Evolutionary conservation across 208 protist species (phyloP).

Genomic region (Leishmania amazonensis): DNA sequence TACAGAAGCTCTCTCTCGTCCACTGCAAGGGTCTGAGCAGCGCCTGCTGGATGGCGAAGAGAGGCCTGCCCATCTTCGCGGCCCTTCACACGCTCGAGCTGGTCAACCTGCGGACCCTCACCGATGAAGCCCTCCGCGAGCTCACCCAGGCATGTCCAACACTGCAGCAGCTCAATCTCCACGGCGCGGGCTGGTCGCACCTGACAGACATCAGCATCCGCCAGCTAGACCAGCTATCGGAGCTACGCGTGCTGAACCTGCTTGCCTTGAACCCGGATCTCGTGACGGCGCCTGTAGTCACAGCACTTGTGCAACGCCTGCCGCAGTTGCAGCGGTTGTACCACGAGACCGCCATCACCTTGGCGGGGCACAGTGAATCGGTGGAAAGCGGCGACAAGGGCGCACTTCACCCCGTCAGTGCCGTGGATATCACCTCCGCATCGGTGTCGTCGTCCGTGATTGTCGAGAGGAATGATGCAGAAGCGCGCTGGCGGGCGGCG

Average conservation of each 20-base stretch:
- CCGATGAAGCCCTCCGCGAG: conserved; percentile 3
- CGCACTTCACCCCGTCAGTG: not conserved
- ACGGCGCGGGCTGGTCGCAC: conserved; percentile 11
- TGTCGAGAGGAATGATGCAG: conserved; percentile 10
- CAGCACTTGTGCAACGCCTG: conserved; percentile 2
- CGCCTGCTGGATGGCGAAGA: conserved; percentile 11
- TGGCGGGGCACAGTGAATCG: not conserved
- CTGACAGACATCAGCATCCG: conserved; percentile 15
- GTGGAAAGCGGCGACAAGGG: not conserved
- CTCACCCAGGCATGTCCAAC: conserved; percentile 2
- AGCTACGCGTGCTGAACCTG: conserved; percentile 10
- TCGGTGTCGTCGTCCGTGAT: conserved; percentile 1
- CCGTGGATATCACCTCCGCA: not conserved
- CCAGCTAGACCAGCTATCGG: conserved; percentile 8
- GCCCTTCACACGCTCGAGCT: conserved; percentile 7
- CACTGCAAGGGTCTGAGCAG: conserved; percentile 10
- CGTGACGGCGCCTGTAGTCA: conserved; percentile 12
- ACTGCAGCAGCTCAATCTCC: conserved; percentile 11
- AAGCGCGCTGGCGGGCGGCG: conserved; percentile 11
- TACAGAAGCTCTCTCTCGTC: not conserved
- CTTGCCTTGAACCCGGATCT: conserved; percentile 11
- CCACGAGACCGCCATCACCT: conserved; percentile 10
- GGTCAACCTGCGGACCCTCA: conserved; percentile 16
- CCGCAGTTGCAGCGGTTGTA: conserved; percentile 8
- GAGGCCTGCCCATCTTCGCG: not conserved